phyloP scores from a whole-genome alignment of 305 asterid species.

The Fraxinus velutina region DNA sequence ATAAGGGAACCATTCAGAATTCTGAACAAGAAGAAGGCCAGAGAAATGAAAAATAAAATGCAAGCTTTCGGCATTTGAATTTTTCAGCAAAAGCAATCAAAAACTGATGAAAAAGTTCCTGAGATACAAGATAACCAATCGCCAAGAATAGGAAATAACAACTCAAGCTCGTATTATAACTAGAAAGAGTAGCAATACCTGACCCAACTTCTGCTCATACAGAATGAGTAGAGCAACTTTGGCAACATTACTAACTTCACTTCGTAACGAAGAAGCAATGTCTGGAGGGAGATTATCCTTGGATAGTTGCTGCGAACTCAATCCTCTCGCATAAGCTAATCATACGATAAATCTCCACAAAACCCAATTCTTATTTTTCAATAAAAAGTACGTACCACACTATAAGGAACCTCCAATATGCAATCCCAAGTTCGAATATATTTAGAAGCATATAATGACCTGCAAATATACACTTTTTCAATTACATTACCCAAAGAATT shows the following conservation, averaged over 20 bases:
- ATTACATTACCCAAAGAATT: background rate
- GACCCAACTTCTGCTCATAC: conserved; percentile 51
- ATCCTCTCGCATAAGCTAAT: background rate
- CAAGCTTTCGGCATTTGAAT: conserved; percentile 5
- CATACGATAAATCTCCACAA: background rate
- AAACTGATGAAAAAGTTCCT: background rate
- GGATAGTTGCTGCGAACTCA: conserved; percentile 49
- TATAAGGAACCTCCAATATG: conserved; percentile 63
- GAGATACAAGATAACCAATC: background rate
- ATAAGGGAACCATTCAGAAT: conserved; percentile 74
- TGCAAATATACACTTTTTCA: conserved; percentile 20
- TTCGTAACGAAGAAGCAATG: conserved; percentile 44
- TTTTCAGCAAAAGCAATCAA: background rate
- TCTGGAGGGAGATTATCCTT: conserved; percentile 61
- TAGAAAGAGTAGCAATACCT: conserved; percentile 26
- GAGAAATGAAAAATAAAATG: background rate
- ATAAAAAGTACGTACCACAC: conserved; percentile 31
- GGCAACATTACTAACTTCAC: conserved; percentile 54
- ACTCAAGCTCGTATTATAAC: background rate
- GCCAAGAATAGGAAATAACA: background rate
- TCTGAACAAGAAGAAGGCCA: conserved; percentile 21
- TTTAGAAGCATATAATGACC: conserved; percentile 55
- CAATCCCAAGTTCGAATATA: conserved; percentile 55
- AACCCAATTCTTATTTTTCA: background rate
- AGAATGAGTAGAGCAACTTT: conserved; percentile 73